These are phyloP conservation scores for Monosporozyma aerobia DNA, from an alignment of 805 yeast species.

Conservation along the genomic window DNA sequence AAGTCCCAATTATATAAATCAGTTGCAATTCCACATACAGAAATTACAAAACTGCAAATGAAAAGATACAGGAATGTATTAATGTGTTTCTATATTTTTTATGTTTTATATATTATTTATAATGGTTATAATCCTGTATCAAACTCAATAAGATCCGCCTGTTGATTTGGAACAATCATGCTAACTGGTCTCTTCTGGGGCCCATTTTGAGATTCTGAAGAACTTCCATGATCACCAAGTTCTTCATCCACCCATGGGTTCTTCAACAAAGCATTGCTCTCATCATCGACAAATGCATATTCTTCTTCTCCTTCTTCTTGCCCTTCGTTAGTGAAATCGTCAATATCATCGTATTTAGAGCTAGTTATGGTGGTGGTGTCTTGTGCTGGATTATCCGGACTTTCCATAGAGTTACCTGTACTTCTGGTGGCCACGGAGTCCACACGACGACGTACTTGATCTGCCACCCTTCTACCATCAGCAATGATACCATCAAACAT, in stretches of 20 bases:
- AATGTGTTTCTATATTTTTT: neutral
- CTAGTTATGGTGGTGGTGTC: neutral
- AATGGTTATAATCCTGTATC: conserved; percentile 15
- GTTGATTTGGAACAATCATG: conserved; percentile 6
- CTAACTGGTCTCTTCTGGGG: conserved; percentile 12
- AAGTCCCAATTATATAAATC: neutral
- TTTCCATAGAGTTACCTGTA: conserved; percentile 2
- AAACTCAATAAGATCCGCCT: conserved; percentile 24
- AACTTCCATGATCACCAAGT: conserved; percentile 3
- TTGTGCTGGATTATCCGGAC: neutral
- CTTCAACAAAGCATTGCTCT: conserved; percentile 12
- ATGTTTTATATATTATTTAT: neutral
- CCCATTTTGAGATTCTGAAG: conserved; percentile 3
- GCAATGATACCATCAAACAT: conserved; percentile 87
- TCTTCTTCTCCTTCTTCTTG: conserved; percentile 15
- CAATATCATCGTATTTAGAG: conserved; percentile 22
- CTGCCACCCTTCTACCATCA: conserved; percentile 88
- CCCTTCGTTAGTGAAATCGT: conserved; percentile 22
- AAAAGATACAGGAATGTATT: neutral
- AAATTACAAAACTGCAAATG: no score
- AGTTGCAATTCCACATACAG: neutral
- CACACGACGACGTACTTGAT: conserved; percentile 77
- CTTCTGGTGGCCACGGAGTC: conserved; percentile 49
- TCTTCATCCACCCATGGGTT: conserved; percentile 25
- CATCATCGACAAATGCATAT: conserved; percentile 13